phyloP scores from a whole-genome alignment of 257 asterid genomes.

The Thymus mandschuricus region DNA sequence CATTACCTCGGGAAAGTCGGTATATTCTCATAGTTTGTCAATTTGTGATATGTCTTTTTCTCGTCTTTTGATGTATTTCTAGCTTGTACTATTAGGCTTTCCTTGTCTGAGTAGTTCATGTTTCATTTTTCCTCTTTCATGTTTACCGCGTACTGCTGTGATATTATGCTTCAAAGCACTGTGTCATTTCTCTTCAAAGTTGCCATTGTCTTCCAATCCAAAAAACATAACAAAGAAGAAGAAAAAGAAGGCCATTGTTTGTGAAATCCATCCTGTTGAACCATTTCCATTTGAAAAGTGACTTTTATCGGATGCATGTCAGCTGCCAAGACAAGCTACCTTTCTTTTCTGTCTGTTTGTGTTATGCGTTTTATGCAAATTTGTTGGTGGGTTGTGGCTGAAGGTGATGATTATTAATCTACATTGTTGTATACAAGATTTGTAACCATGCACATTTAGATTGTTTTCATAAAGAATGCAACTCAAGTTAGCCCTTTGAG shows the following conservation, averaged over 20 bases:
- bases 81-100: neutral
- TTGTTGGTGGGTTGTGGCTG: slow-evolving; percentile 14
- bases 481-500: neutral
- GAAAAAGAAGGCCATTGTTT: neutral
- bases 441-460: neutral
- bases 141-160: neutral
- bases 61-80: neutral
- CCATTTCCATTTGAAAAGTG: neutral
- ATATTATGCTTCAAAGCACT: slow-evolving; percentile 20
- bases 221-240: too few species aligned
- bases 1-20: neutral
- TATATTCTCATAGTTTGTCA: neutral
- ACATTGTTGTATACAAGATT: neutral
- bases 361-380: slow-evolving; percentile 12
- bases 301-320: neutral
- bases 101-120: neutral
- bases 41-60: too few species aligned
- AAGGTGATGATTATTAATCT: neutral
- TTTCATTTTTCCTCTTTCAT: neutral
- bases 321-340: neutral
- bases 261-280: neutral
- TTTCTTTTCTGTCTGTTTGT: neutral
- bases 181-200: neutral
- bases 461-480: neutral
- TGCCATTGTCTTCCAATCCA: neutral